A percentile compares a stretch with the other conserved stretches of the same genome.
Conservation (phyloP, 139 green algal species). For the Tetradesmus lagerheimii region DNA sequence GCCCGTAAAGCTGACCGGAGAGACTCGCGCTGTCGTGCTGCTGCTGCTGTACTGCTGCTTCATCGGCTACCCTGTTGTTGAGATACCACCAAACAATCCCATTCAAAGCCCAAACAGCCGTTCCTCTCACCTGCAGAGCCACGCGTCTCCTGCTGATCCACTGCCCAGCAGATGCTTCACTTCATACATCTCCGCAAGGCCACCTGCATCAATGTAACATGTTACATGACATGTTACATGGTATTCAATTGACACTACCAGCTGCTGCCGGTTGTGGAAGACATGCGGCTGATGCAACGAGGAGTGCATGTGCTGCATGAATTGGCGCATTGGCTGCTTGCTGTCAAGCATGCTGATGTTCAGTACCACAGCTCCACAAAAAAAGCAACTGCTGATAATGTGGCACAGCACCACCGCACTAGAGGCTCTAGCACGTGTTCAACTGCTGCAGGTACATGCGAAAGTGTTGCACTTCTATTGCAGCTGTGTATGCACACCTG, state of each 20-base stretch:
- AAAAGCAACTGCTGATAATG: neutral
- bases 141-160: constrained; percentile 83
- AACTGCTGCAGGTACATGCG: neutral
- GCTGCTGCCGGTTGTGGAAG: too few relatives aligned
- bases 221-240: neutral
- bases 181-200: constrained; percentile 39
- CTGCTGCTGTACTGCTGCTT: neutral
- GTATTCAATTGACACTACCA: too few relatives aligned
- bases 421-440: too few relatives aligned
- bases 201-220: constrained; percentile 22
- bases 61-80: too few relatives aligned
- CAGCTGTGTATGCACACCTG: constrained; percentile 2
- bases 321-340: neutral
- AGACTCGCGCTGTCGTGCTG: too few relatives aligned
- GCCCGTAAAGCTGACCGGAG: too few relatives aligned
- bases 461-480: neutral
- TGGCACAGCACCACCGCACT: neutral
- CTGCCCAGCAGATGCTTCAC: constrained; percentile 54
- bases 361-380: too few relatives aligned
- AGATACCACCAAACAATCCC: too few relatives aligned
- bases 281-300: too few relatives aligned
- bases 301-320: too few relatives aligned
- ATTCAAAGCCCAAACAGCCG: too few relatives aligned
- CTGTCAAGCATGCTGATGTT: neutral
- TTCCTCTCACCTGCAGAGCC: constrained; percentile 62